Conservation (phyloP, 2,329 filamentous ascomycete genomes). For the Colletotrichum trifolii region DNA sequence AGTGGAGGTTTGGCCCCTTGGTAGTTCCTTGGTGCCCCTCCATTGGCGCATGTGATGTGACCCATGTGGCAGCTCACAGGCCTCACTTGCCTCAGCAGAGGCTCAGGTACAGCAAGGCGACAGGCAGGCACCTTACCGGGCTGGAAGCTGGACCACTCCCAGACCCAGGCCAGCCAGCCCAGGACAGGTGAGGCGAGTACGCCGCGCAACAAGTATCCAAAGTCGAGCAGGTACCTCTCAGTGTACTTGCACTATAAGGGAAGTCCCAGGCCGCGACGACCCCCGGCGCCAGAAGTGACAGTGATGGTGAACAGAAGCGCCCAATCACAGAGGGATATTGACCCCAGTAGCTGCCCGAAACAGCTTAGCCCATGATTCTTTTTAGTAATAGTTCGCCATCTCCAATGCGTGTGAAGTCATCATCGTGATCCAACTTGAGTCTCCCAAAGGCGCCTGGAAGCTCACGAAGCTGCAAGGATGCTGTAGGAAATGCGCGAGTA, state of each 20-base stretch:
- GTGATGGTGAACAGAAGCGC: not conserved
- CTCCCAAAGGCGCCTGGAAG: constrained; percentile 8
- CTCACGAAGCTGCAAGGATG: constrained; percentile 35
- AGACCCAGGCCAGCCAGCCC: constrained; percentile 2
- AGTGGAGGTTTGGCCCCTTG: constrained; percentile 28
- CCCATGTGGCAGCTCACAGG: constrained; percentile 36
- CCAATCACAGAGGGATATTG: constrained; percentile 25
- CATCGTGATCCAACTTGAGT: constrained; percentile 35
- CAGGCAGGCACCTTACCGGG: constrained; percentile 17
- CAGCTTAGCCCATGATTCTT: constrained; percentile 21
- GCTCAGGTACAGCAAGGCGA: constrained; percentile 26
- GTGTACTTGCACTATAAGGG: not conserved
- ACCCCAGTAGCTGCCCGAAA: constrained; percentile 21
- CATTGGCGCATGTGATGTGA: constrained; percentile 37
- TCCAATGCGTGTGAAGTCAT: constrained; percentile 37
- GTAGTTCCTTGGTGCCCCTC: constrained; percentile 36
- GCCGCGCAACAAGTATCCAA: not conserved
- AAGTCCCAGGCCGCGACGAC: not conserved
- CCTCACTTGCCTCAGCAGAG: constrained; percentile 32
- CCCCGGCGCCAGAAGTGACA: not conserved
- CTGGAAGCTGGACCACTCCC: not conserved
- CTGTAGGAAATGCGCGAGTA: constrained; percentile 23
- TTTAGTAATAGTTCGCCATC: constrained; percentile 36
- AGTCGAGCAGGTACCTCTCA: not conserved
- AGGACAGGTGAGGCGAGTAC: constrained; percentile 3